A percentile compares a stretch with the other conserved stretches of the same genome.
Evolutionary conservation across 2,329 filamentous ascomycete species (phyloP).

Genomic region (Penicillium sp.): DNA sequence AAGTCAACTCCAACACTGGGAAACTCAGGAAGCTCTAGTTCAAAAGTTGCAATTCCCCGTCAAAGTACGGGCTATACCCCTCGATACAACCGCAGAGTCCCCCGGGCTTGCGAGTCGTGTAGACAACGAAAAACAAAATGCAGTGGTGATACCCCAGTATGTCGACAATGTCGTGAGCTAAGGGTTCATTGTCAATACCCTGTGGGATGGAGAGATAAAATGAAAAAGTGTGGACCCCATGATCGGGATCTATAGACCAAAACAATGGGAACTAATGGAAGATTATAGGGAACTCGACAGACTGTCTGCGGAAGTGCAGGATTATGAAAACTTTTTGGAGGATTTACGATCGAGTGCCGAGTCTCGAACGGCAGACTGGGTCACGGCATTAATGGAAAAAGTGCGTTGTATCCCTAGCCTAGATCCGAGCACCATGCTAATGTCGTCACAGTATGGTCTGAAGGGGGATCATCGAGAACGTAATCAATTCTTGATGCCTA

Average conservation of each 20-base stretch:
- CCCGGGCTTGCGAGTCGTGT: conserved; percentile 40
- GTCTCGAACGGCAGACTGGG: conserved; percentile 36
- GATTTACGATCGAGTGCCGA: conserved; percentile 36
- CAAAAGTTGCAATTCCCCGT: conserved; percentile 34
- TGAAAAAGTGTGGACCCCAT: conserved; percentile 37
- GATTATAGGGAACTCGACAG: conserved; percentile 34
- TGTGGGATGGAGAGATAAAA: conserved; percentile 40
- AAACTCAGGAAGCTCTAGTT: conserved; percentile 5
- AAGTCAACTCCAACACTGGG: conserved; percentile 9
- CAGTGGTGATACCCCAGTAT: conserved; percentile 38
- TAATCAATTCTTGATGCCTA: conserved; percentile 27
- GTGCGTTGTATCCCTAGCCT: conserved; percentile 19
- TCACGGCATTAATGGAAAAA: conserved; percentile 39
- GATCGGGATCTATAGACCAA: conserved; percentile 30
- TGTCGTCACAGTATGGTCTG: conserved; percentile 23
- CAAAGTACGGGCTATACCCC: conserved; percentile 26
- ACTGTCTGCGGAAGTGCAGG: conserved; percentile 31
- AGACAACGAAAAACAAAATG: conserved; percentile 44
- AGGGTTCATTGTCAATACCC: conserved; percentile 38
- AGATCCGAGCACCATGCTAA: conserved; percentile 1
- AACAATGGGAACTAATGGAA: conserved; percentile 7
- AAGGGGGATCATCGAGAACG: conserved; percentile 18
- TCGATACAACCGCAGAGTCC: conserved; percentile 23
- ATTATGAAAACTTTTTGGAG: conserved; percentile 43
- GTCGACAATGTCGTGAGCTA: conserved; percentile 38